Evolutionary conservation across 2,329 filamentous ascomycete genomes (phyloP).

Genomic region (Clarireedia homoeocarpa): DNA sequence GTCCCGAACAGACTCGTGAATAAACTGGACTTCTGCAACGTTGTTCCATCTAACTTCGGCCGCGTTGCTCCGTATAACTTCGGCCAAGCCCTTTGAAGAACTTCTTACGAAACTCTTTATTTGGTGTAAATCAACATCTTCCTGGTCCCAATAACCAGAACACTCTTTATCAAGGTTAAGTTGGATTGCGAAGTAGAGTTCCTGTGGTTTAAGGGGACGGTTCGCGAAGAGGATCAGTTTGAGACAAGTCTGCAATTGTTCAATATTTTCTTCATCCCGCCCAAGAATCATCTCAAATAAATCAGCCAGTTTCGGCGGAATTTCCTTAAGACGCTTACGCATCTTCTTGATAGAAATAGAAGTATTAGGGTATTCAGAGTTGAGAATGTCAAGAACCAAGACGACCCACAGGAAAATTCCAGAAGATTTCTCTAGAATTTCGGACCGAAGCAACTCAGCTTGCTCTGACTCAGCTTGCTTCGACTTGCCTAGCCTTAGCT

Average conservation of each 20-base stretch:
- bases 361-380: slow-evolving; percentile 32
- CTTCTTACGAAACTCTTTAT: slow-evolving; percentile 32
- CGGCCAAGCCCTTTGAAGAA: slow-evolving; percentile 37
- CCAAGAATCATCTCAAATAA: slow-evolving; percentile 17
- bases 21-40: slow-evolving; percentile 32
- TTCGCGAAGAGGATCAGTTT: slow-evolving; percentile 46
- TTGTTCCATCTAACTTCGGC: slow-evolving; percentile 10
- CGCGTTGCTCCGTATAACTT: slow-evolving; percentile 24
- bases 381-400: slow-evolving; percentile 32
- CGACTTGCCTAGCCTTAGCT: slow-evolving; percentile 17
- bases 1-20: slow-evolving; percentile 34
- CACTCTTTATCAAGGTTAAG: slow-evolving; percentile 11
- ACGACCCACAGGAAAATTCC: slow-evolving; percentile 21
- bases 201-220: slow-evolving; percentile 17
- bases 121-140: slow-evolving; percentile 22
- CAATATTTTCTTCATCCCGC: slow-evolving; percentile 37
- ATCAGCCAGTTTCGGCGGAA: slow-evolving; percentile 14
- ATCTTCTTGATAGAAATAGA: slow-evolving; percentile 29
- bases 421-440: slow-evolving; percentile 15
- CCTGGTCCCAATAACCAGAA: slow-evolving; percentile 17
- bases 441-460: slow-evolving; percentile 11
- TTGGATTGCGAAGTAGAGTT: slow-evolving; percentile 21
- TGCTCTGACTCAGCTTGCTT: neutral
- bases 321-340: slow-evolving; percentile 27
- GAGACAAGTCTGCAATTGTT: slow-evolving; percentile 38